Evolutionary conservation across 2,329 filamentous ascomycete genomes (phyloP).

Genomic region (Capronia coronata): DNA sequence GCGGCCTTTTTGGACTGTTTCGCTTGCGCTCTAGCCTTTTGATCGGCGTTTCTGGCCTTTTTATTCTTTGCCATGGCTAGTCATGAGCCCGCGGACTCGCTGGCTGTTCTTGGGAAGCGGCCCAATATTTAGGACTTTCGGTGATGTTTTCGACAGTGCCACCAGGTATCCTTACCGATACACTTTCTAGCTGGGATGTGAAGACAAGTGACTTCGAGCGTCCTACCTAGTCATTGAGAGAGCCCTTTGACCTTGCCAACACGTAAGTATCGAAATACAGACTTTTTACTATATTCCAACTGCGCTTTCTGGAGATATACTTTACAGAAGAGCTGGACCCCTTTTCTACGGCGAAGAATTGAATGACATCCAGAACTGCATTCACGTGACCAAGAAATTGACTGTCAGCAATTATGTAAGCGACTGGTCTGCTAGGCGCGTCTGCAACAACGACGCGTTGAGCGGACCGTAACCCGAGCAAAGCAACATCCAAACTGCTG

Average conservation of each 20-base stretch:
- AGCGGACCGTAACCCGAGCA: not conserved
- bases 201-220: not conserved
- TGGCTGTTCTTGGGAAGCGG: no score
- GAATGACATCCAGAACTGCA: no score
- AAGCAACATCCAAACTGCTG: not conserved
- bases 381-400: not conserved
- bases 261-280: no score
- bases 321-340: no score
- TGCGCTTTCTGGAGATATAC: no score
- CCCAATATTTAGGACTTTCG: no score
- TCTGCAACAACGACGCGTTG: conserved; percentile 1
- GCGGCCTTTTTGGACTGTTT: conserved; percentile 72
- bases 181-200: no score
- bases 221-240: not conserved
- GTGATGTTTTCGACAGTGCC: no score
- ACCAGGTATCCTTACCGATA: no score
- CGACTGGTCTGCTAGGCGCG: not conserved
- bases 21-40: conserved; percentile 47
- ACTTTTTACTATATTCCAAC: no score
- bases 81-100: not conserved
- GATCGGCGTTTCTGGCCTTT: conserved; percentile 51
- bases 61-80: conserved; percentile 46
- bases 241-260: no score
- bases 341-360: no score
- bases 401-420: not conserved